phyloP scores from a whole-genome alignment of 2,329 filamentous ascomycete species.

The Fusarium keratoplasticum region DNA sequence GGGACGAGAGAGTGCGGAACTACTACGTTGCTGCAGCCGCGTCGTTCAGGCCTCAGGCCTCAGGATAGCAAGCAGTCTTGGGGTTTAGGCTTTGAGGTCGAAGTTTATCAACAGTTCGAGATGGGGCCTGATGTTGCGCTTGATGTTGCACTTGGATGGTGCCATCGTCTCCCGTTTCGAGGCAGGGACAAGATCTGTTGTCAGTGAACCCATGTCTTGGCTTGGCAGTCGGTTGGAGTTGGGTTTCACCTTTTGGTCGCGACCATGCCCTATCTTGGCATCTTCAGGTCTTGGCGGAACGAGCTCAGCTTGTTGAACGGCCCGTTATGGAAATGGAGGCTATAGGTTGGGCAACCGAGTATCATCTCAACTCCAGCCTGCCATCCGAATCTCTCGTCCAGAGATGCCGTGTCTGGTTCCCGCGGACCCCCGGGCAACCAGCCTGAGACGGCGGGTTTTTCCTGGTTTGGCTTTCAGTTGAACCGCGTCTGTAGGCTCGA shows the following conservation, averaged over 20 bases:
- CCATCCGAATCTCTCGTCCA: background rate
- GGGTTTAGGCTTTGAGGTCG: background rate
- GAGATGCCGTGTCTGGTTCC: background rate
- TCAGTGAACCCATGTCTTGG: slow-evolving; percentile 12
- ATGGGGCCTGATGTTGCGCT: background rate
- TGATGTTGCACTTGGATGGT: background rate
- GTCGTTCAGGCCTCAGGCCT: background rate
- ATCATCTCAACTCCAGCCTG: slow-evolving; percentile 9
- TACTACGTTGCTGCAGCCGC: background rate
- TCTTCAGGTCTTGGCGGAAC: slow-evolving; percentile 2
- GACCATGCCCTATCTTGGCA: background rate
- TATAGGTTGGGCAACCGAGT: slow-evolving; percentile 9
- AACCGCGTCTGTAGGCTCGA: slow-evolving; percentile 2
- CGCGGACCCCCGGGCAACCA: slow-evolving; percentile 8
- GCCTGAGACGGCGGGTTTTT: background rate
- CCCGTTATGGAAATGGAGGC: background rate
- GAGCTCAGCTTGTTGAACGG: background rate
- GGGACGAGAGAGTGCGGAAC: background rate
- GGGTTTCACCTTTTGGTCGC: slow-evolving; percentile 25
- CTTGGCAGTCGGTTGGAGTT: slow-evolving; percentile 1
- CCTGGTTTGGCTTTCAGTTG: slow-evolving; percentile 10
- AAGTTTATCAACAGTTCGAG: background rate
- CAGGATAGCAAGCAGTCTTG: background rate
- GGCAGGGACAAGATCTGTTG: slow-evolving; percentile 5
- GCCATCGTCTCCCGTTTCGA: background rate